Percentiles rank a stretch among this genome's conserved stretches.
These are phyloP conservation scores for Solanum hybrid DNA, from an alignment of 305 asterid species.

Conservation along the genomic window DNA sequence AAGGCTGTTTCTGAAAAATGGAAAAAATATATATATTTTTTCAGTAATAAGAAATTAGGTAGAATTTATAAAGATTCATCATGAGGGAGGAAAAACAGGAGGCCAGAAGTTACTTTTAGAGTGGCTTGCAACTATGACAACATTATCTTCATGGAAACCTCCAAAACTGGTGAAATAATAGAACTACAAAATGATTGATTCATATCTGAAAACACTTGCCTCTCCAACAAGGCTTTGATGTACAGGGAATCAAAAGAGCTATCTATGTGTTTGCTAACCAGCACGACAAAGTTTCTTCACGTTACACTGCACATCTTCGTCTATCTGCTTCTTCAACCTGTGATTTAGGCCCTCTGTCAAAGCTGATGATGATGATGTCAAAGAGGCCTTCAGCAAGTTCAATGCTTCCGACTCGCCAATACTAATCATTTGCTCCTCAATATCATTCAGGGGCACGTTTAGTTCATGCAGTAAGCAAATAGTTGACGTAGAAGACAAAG, in stretches of 20 bases:
- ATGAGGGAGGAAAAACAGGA: not conserved
- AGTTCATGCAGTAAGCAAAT: not conserved
- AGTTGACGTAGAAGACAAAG: not conserved
- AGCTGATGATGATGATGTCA: conserved; percentile 14
- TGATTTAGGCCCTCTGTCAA: conserved; percentile 1
- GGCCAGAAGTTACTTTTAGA: not conserved
- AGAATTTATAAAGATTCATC: not conserved
- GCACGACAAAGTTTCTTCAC: not conserved
- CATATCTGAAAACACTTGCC: not conserved
- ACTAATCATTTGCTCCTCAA: not conserved
- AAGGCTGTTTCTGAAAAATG: not conserved
- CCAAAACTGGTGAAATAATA: not conserved
- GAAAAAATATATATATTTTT: no score
- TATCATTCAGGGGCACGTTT: conserved; percentile 1
- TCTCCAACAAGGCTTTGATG: not conserved
- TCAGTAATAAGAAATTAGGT: not conserved
- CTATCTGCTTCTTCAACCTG: not conserved
- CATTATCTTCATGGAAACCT: not conserved
- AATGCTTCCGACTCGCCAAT: conserved; percentile 7
- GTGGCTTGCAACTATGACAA: not conserved
- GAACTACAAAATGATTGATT: not conserved
- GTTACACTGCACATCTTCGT: not conserved
- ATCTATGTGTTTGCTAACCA: not conserved
- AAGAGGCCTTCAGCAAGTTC: conserved; percentile 13
- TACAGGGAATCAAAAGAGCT: not conserved